phyloP scores from a whole-genome alignment of 169 alveolate genomes.

The Plasmodium billcollinsi region DNA sequence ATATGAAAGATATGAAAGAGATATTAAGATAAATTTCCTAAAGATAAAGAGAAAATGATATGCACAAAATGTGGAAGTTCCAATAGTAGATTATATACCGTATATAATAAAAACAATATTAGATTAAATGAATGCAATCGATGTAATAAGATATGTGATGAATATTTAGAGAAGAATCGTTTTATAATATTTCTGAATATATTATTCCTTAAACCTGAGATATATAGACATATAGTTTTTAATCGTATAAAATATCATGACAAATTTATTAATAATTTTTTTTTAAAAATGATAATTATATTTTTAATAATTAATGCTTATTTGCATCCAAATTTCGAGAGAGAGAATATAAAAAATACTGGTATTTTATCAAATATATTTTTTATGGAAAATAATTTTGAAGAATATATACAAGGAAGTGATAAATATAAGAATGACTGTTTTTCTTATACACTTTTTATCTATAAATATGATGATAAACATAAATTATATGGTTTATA shows the following conservation, averaged over 20 bases:
- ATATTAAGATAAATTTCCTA: not conserved
- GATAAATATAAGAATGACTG: slow-evolving; percentile 11
- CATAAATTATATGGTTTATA: slow-evolving; percentile 53
- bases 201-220: slow-evolving; percentile 60
- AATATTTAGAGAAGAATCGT: slow-evolving; percentile 53
- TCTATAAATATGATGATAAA: slow-evolving; percentile 60
- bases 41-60: slow-evolving; percentile 19
- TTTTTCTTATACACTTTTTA: slow-evolving; percentile 58
- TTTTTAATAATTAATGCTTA: slow-evolving; percentile 70
- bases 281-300: slow-evolving; percentile 41
- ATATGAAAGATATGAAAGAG: no score
- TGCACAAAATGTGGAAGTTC: slow-evolving; percentile 73
- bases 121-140: slow-evolving; percentile 55
- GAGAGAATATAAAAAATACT: slow-evolving; percentile 9
- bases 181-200: slow-evolving; percentile 60
- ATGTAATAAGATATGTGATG: slow-evolving; percentile 73
- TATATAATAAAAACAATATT: slow-evolving; percentile 61
- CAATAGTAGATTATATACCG: slow-evolving; percentile 51
- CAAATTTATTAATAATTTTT: slow-evolving; percentile 47
- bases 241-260: slow-evolving; percentile 62
- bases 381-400: slow-evolving; percentile 35
- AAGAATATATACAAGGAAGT: not conserved
- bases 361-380: slow-evolving; percentile 10
- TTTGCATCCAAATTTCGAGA: slow-evolving; percentile 72
- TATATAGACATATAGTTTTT: slow-evolving; percentile 69